These are phyloP conservation scores for Dissophora ornata DNA, from an alignment of 192 early-diverging fungal species.

Conservation along the genomic window DNA sequence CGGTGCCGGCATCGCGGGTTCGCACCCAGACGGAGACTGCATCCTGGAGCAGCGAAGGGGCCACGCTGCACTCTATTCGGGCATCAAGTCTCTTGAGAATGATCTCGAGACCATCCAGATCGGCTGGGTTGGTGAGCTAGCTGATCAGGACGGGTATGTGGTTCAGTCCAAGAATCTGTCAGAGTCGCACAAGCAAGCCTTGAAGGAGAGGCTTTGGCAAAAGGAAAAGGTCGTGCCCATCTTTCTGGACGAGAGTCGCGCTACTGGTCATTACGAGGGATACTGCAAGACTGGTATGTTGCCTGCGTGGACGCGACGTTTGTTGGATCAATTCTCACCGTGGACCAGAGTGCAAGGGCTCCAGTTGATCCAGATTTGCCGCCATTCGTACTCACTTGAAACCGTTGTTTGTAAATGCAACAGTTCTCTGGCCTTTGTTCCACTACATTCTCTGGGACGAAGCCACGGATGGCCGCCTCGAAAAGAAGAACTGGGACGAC, in stretches of 20 bases:
- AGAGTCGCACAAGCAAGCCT: slow-evolving; percentile 60
- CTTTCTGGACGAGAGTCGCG: slow-evolving; percentile 77
- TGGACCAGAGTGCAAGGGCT: too few species aligned
- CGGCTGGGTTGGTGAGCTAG: slow-evolving; percentile 77
- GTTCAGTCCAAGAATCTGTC: slow-evolving; percentile 54
- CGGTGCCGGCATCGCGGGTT: background rate
- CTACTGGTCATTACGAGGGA: slow-evolving; percentile 93
- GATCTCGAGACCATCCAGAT: slow-evolving; percentile 74
- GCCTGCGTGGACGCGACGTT: background rate
- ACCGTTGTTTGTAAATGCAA: too few species aligned
- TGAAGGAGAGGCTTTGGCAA: slow-evolving; percentile 63
- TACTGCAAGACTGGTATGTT: slow-evolving; percentile 91
- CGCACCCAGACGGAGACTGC: slow-evolving; percentile 47
- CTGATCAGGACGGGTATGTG: slow-evolving; percentile 59
- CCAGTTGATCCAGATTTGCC: too few species aligned
- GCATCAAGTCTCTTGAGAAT: slow-evolving; percentile 74
- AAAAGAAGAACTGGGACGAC: slow-evolving; percentile 78
- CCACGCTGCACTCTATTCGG: slow-evolving; percentile 92
- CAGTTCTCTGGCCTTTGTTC: slow-evolving; percentile 94
- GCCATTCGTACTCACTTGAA: too few species aligned
- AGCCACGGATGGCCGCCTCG: slow-evolving; percentile 71
- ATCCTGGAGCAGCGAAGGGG: slow-evolving; percentile 69
- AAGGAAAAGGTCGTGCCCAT: slow-evolving; percentile 79
- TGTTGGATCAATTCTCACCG: too few species aligned
- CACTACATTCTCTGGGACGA: slow-evolving; percentile 94